Conservation (phyloP, 768 basidiomycete species). For the Trametes punicea region DNA sequence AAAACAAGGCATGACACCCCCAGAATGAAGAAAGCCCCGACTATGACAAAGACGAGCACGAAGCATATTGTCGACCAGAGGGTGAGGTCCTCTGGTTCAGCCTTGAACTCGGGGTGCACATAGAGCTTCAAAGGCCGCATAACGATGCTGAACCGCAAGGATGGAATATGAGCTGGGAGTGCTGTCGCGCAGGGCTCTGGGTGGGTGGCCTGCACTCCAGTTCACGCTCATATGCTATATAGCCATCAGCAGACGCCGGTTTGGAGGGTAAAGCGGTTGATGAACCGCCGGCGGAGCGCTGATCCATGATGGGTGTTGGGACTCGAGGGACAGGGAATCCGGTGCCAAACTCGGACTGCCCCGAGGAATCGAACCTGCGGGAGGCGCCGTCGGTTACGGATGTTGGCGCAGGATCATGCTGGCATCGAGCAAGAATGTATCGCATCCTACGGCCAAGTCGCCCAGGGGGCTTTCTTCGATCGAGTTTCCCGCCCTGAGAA, state of each 20-base stretch:
- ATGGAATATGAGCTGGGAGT: not conserved
- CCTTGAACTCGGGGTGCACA: conserved; percentile 24
- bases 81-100: conserved; percentile 22
- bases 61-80: conserved; percentile 28
- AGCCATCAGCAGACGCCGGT: not conserved
- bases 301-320: not conserved
- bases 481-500: not conserved
- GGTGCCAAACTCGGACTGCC: not conserved
- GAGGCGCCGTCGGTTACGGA: not conserved
- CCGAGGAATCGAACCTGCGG: conserved; percentile 5
- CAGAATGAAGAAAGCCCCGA: conserved; percentile 25
- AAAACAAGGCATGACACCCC: conserved; percentile 22
- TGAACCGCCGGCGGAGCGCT: not conserved
- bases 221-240: not conserved
- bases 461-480: not conserved
- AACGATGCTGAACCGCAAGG: not conserved
- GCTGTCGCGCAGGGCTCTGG: not conserved
- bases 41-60: conserved; percentile 22
- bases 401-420: conserved; percentile 3
- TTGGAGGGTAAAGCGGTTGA: not conserved
- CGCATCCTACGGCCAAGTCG: not conserved
- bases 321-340: not conserved
- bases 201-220: not conserved
- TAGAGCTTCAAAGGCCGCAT: conserved; percentile 23
- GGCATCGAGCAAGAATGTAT: not conserved